Evolutionary conservation across 2,329 filamentous ascomycete genomes (phyloP), one percentile per base, ranked within the genome.

Genomic region (Diaporthe caulivora): DNA sequence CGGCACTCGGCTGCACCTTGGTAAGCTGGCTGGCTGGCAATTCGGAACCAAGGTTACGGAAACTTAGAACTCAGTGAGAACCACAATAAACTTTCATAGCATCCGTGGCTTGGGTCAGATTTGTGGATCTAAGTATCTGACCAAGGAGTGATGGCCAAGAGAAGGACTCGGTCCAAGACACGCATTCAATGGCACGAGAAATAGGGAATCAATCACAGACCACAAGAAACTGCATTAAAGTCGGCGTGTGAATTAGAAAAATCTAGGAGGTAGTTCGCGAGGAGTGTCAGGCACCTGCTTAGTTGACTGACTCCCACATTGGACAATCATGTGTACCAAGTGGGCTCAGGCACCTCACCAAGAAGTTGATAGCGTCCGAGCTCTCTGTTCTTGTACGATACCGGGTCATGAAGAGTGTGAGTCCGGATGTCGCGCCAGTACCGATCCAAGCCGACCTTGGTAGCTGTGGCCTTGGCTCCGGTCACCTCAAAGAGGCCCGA

Each of bases 391-490:
- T 92, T 92, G 77, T 92, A 92, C 31, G 90, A 88, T 37, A 93
- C 90, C 0, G 91, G 91, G 79, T 93, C 91, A 81, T 93, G 91
- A 77, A 93, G 79, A 0, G 87, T 89, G 80, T 93, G 91, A 6
- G 90, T 92, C 7, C 91, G 81, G n/a, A 92, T 82, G 77, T 93
- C 91, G 58, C 91, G 84, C 90, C 90, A 93, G 80, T 91, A 93
- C 1, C 91, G 83, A 82, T 92, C 91, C 73, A 93, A 80, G 0
- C 90, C 90, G 1, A 91, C 87, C 76, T 87, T 91, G 70, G 83
- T 82, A 0, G 87, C 86, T 0, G 91, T 92, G 0, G 90, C 85
- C 74, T 88, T 87, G 0, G 90, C 85, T 0, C 89, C 91, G 0
- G 90, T 91, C 7, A 92, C 88, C 78, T 93, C 91, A 77, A 93